Evolutionary conservation across 192 early-diverging fungal genomes (phyloP), one percentile per base, ranked within the genome.

Genomic region (Umbelopsis vinacea): DNA sequence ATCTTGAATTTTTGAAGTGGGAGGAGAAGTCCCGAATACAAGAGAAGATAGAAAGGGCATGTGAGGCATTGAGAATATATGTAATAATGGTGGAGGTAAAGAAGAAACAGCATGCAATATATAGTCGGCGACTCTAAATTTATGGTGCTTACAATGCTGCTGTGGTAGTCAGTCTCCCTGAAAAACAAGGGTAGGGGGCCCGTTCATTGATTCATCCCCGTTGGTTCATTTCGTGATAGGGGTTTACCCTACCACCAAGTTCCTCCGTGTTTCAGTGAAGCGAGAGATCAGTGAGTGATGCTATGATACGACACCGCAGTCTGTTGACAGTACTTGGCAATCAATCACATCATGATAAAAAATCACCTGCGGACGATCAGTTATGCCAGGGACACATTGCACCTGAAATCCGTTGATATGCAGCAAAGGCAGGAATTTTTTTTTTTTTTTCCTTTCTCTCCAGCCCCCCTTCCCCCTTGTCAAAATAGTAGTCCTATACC

Each of bases 201-300:
- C 33, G 57, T 37, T 63, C 57, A 33, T 29, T 37, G 26, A 35
- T 29, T 3, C 57, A 63, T 63, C 29, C 57, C 57, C 57, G 26
- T 63, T 63, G 57, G 57, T 63, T 63, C 29, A 29, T 63, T 37
- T 63, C 33, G 33, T 26, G 57, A 63, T 63, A 63, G 29, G 57
- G 57, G 57, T 29, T 14, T 19, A 35, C 57, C 10, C 57, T 63
- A 26, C 29, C 57, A 63, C 3, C 10, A 63, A 4, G 17, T 63
- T 37, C 35, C 57, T 37, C 57, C 57, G 57, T 63, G 57, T 63
- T 63, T 63, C 57, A 63, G 57, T n/a, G 15, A 17, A 46, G 24
- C 54, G 17, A 63, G 24, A 15, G 33, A 19, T 63, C 29, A 19
- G 2, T 37, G 53, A 35, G n/a, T 37, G 33, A 17, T 63, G 57